Percentiles rank a stretch among this genome's conserved stretches.
phyloP scores from a whole-genome alignment of 2,329 filamentous ascomycete genomes.

The Colletotrichum zoysiae region DNA sequence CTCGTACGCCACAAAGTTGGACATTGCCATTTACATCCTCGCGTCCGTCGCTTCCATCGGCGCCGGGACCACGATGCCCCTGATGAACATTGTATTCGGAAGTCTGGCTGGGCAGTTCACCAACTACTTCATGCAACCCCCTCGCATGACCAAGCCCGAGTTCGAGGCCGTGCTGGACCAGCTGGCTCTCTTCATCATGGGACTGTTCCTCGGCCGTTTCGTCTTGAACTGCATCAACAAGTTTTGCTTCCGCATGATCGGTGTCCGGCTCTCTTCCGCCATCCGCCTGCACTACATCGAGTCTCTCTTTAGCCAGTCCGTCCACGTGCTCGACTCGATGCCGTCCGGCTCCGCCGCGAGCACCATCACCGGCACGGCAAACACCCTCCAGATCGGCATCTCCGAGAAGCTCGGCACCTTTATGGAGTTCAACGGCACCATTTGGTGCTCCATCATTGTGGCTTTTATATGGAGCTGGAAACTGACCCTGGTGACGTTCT shows the following conservation, averaged over 20 bases:
- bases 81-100: conserved; percentile 63
- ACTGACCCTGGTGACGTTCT: conserved; percentile 69
- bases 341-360: conserved; percentile 71
- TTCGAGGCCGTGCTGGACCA: conserved; percentile 52
- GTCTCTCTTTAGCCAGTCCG: conserved; percentile 72
- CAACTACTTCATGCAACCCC: background rate
- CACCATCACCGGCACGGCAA: conserved; percentile 74
- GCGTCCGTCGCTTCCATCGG: conserved; percentile 64
- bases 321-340: conserved; percentile 77
- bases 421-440: conserved; percentile 66
- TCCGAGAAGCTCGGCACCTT: conserved; percentile 72
- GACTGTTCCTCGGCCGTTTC: conserved; percentile 77
- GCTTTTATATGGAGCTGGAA: conserved; percentile 70
- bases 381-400: conserved; percentile 73
- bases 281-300: conserved; percentile 74
- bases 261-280: conserved; percentile 71
- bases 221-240: conserved; percentile 72
- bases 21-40: conserved; percentile 60
- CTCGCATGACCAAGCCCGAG: background rate
- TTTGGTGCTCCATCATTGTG: conserved; percentile 65
- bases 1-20: conserved; percentile 65
- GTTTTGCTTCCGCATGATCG: conserved; percentile 72
- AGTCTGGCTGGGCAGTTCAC: conserved; percentile 63
- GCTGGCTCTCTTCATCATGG: conserved; percentile 74
- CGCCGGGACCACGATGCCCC: conserved; percentile 66